These are phyloP conservation scores for Arabidopsis suecica DNA, from an alignment of 345 rosid species.

Conservation along the genomic window DNA sequence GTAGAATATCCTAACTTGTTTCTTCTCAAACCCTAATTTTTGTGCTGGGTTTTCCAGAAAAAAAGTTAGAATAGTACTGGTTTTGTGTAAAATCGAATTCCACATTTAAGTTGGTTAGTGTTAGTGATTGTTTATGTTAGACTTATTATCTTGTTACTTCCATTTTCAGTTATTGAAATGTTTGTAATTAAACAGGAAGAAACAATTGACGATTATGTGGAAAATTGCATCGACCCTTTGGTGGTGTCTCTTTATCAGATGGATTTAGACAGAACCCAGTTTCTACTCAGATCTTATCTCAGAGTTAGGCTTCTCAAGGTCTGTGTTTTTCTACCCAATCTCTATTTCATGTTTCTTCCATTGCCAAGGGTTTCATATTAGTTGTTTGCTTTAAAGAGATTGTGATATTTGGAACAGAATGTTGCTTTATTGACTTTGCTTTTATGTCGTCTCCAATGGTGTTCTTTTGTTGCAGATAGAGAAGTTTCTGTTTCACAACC, in stretches of 20 bases:
- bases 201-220: constrained; percentile 41
- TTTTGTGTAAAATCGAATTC: too few species aligned
- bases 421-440: not conserved
- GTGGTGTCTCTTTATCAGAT: constrained; percentile 81
- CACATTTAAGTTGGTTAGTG: too few species aligned
- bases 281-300: constrained; percentile 84
- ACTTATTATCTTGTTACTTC: not conserved
- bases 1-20: not conserved
- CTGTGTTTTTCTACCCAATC: not conserved
- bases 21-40: too few species aligned
- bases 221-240: constrained; percentile 57
- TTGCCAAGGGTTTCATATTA: not conserved
- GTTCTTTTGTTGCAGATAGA: constrained; percentile 63
- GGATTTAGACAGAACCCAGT: constrained; percentile 87
- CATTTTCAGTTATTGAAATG: not conserved
- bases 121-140: not conserved
- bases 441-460: not conserved
- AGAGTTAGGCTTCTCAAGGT: constrained; percentile 93
- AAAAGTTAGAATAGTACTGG: too few species aligned
- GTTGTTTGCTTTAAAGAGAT: too few species aligned
- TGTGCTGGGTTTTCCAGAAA: too few species aligned
- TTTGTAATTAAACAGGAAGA: constrained; percentile 35
- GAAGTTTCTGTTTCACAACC: constrained; percentile 68
- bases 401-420: too few species aligned
- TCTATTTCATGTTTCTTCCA: not conserved